These are phyloP conservation scores for Sporopachydermia quercuum DNA, from an alignment of 805 yeast genomes.

Conservation along the genomic window DNA sequence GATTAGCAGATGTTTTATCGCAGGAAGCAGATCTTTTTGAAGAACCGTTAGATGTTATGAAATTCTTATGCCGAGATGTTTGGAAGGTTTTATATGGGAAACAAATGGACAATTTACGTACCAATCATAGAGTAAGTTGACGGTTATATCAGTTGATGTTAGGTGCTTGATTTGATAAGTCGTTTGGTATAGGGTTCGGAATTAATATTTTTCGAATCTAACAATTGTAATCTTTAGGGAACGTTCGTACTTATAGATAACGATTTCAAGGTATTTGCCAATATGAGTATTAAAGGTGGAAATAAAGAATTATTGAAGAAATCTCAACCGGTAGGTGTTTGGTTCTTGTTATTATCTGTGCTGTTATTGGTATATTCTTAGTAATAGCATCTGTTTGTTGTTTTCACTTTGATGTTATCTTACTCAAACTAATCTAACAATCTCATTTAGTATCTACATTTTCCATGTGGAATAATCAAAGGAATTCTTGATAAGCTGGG, in stretches of 20 bases:
- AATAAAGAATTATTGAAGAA: slow-evolving; percentile 16
- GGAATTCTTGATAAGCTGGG: slow-evolving; percentile 63
- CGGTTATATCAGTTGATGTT: too few species aligned
- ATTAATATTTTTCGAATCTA: background rate
- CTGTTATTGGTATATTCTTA: slow-evolving; percentile 1
- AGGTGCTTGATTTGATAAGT: too few species aligned
- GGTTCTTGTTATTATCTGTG: slow-evolving; percentile 4
- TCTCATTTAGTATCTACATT: slow-evolving; percentile 40
- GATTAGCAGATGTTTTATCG: slow-evolving; percentile 30
- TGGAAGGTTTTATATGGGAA: slow-evolving; percentile 73
- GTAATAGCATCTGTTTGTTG: slow-evolving; percentile 4
- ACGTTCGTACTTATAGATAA: slow-evolving; percentile 69
- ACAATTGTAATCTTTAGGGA: slow-evolving; percentile 20
- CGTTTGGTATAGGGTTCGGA: background rate
- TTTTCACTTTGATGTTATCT: too few species aligned
- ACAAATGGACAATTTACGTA: slow-evolving; percentile 82
- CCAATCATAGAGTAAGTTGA: slow-evolving; percentile 58
- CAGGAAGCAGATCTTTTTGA: slow-evolving; percentile 28
- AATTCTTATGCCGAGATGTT: slow-evolving; percentile 81
- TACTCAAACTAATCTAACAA: too few species aligned
- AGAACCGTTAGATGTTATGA: slow-evolving; percentile 72
- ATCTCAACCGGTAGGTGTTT: slow-evolving; percentile 18
- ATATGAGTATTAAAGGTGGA: slow-evolving; percentile 26
- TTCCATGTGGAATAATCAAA: slow-evolving; percentile 62
- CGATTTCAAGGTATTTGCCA: slow-evolving; percentile 36